phyloP scores from a whole-genome alignment of 768 basidiomycete species.

The Mycena latifolia region DNA sequence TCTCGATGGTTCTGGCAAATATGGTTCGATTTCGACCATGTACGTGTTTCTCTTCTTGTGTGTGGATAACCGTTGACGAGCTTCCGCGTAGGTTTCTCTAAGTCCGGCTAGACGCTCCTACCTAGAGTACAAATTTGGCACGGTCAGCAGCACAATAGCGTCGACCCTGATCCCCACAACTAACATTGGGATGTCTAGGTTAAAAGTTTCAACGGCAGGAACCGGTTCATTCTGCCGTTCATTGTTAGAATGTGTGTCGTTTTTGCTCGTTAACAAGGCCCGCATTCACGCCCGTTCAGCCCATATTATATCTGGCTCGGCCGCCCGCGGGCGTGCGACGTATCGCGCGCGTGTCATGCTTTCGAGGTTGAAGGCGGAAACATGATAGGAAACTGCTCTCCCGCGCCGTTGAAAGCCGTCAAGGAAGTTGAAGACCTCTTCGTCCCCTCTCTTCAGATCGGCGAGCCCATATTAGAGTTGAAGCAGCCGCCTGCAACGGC shows the following conservation, averaged over 20 bases:
- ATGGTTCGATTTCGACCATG: constrained; percentile 72
- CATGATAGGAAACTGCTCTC: constrained; percentile 63
- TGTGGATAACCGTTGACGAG: neutral
- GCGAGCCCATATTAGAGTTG: constrained; percentile 49
- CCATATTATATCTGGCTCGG: constrained; percentile 86
- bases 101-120: constrained; percentile 75
- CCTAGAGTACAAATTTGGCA: constrained; percentile 84
- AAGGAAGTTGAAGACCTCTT: constrained; percentile 46
- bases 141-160: constrained; percentile 49
- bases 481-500: constrained; percentile 44
- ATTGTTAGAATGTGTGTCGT: constrained; percentile 67
- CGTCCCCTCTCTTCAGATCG: constrained; percentile 57
- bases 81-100: constrained; percentile 53
- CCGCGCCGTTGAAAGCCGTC: constrained; percentile 47
- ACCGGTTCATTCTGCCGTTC: constrained; percentile 75
- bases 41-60: constrained; percentile 40
- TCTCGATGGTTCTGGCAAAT: constrained; percentile 86
- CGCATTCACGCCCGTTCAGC: constrained; percentile 42
- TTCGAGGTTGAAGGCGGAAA: constrained; percentile 78
- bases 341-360: constrained; percentile 65
- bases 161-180: neutral
- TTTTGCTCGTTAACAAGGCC: neutral
- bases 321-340: constrained; percentile 71
- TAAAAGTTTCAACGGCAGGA: constrained; percentile 80
- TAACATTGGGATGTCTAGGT: constrained; percentile 45